Base-by-base conservation (phyloP, 805 yeast genomes). In the Teunomyces panamensis region DNA sequence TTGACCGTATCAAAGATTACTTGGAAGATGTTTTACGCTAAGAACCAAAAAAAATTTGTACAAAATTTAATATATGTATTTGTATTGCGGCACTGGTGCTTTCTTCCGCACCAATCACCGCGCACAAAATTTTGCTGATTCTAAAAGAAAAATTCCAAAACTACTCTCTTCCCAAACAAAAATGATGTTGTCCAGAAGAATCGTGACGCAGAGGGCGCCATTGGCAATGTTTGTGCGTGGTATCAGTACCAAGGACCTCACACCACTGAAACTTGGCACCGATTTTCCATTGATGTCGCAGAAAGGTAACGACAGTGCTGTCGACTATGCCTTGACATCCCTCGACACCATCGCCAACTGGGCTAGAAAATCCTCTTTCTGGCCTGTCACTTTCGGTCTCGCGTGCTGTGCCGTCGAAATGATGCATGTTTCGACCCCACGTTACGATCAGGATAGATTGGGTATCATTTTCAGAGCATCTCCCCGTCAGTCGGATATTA, bases 321-420 rank as follows among this genome's bases (percentile, higher is more conserved):
- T 87, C 52, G 96, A 88, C 69, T 88, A 88, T 59, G 90, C 89
- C 2, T 75, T 88, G 63, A 87, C 96, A 13, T 80, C 91, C 16
- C 71, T 88, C 58, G 96, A 88, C 62, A 84, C 84, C 52, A 80
- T 88, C 53, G 90, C 90, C 54, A 85, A 85, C 73, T 88, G 96
- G 96, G 95, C 92, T 1, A 80, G 96, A 68, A 89, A 87, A 64
- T 89, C 95, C 26, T 86, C 94, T 1, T 88, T 88, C 67, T 88
- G 96, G 96, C 96, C 96, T 7, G 91, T 87, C 41, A 88, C 96
- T 32, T 88, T 88, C 68, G 96, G 96, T 30, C 75, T 88, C 62
- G 96, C 96, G 7, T 88, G 96, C 71, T 88, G 96, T 75, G 96
- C 96, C 51, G 95, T 88, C 36, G 96, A 88, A 71, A 88, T 88